phyloP scores from a whole-genome alignment of 352 stramenopile species.

The Albugo laibachii region DNA sequence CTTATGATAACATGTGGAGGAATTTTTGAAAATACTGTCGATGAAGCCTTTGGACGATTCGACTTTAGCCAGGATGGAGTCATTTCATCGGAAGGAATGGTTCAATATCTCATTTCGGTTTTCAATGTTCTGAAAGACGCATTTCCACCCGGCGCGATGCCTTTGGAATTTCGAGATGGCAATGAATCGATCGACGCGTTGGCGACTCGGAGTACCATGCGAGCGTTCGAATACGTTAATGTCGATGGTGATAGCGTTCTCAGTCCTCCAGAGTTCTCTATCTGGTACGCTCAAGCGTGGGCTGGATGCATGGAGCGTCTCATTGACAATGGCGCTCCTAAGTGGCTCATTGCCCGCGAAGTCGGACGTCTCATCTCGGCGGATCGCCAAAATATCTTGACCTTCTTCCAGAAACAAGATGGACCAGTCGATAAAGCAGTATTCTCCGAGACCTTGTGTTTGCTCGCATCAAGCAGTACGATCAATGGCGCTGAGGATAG shows the following conservation, averaged over 20 bases:
- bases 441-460: constrained; percentile 57
- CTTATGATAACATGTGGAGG: constrained; percentile 6
- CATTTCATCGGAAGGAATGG: constrained; percentile 14
- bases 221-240: constrained; percentile 12
- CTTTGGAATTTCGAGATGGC: background rate
- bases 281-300: constrained; percentile 63
- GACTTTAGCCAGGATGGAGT: constrained; percentile 14
- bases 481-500: constrained; percentile 4
- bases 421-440: constrained; percentile 52
- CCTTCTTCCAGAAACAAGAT: constrained; percentile 16
- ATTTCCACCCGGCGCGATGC: constrained; percentile 1
- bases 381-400: constrained; percentile 7
- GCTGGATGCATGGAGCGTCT: constrained; percentile 55
- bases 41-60: constrained; percentile 11
- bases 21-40: constrained; percentile 8
- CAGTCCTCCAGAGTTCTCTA: constrained; percentile 20
- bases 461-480: background rate
- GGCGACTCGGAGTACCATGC: constrained; percentile 7
- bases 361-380: constrained; percentile 33
- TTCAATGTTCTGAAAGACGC: constrained; percentile 14
- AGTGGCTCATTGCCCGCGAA: constrained; percentile 58
- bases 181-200: constrained; percentile 6
- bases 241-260: constrained; percentile 9
- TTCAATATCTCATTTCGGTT: constrained; percentile 7
- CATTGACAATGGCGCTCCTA: constrained; percentile 56